phyloP scores from a whole-genome alignment of 768 basidiomycete genomes.

The Lactarius akahatsu region DNA sequence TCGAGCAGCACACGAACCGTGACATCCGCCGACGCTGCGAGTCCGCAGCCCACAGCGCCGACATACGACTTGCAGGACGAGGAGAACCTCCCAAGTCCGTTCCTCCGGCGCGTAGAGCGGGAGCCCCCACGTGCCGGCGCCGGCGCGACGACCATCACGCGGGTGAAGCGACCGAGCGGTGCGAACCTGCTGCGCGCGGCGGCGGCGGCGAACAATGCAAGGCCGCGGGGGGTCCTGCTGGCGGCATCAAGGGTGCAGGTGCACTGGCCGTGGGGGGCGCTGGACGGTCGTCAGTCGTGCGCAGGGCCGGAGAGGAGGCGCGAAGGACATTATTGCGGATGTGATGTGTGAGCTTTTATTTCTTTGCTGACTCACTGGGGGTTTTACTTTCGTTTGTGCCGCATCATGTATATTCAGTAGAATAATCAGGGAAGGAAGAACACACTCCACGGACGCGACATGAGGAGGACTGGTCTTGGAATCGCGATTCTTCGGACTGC shows the following conservation, averaged over 20 bases:
- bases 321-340: conserved; percentile 45
- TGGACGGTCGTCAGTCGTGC: conserved; percentile 36
- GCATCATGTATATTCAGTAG: not conserved
- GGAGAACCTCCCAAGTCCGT: conserved; percentile 84
- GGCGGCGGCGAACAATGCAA: conserved; percentile 56
- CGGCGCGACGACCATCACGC: conserved; percentile 20
- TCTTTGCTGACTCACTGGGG: not conserved
- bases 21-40: not conserved
- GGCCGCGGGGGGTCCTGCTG: conserved; percentile 20
- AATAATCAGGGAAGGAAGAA: not conserved
- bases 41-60: not conserved
- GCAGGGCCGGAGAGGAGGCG: conserved; percentile 53
- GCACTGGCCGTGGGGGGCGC: not conserved
- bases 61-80: conserved; percentile 71
- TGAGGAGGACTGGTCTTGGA: not conserved
- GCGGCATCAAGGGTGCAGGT: not conserved
- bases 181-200: conserved; percentile 58
- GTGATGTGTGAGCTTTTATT: conserved; percentile 25
- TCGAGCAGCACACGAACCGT: conserved; percentile 10
- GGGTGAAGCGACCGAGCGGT: conserved; percentile 46
- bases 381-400: not conserved
- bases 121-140: conserved; percentile 32
- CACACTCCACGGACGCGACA: not conserved
- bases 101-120: conserved; percentile 59
- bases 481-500: not conserved